Evolutionary conservation across 331 rosid species (phyloP).

Genomic region (Stylosanthes scabra): DNA sequence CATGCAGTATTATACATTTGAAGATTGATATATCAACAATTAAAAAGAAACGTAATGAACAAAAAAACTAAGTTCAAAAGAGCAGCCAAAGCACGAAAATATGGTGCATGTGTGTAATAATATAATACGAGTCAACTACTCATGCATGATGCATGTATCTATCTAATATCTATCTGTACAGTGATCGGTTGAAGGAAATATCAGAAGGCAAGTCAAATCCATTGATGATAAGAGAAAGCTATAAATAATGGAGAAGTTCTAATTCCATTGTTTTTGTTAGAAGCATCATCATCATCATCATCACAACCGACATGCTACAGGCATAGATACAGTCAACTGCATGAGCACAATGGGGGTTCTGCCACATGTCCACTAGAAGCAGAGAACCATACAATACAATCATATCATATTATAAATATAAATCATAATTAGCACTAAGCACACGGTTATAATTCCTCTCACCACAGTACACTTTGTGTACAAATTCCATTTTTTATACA

Average conservation of each 20-base stretch:
- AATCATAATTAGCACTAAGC: conserved; percentile 3
- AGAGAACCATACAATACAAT: not conserved
- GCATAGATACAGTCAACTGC: conserved; percentile 33
- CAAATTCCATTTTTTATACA: conserved; percentile 38
- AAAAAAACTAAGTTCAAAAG: not conserved
- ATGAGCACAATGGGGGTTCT: conserved; percentile 25
- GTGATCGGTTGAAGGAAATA: conserved; percentile 6
- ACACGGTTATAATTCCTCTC: conserved; percentile 23
- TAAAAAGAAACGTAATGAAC: not conserved
- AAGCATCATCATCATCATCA: not conserved
- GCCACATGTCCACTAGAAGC: conserved; percentile 32
- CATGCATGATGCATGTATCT: not conserved
- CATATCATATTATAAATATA: too few species aligned
- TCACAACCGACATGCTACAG: conserved; percentile 35
- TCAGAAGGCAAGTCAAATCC: conserved; percentile 27
- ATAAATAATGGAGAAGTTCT: not conserved
- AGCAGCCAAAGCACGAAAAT: not conserved
- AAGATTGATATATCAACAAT: not conserved
- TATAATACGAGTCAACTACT: conserved; percentile 13
- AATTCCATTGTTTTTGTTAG: not conserved
- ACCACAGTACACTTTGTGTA: conserved; percentile 32
- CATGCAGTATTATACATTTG: not conserved
- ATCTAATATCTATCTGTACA: not conserved
- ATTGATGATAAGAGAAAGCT: not conserved
- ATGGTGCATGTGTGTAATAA: not conserved